These are phyloP conservation scores for Phyllosticta ampelicida DNA, from an alignment of 2,329 filamentous ascomycete genomes.

Conservation along the genomic window DNA sequence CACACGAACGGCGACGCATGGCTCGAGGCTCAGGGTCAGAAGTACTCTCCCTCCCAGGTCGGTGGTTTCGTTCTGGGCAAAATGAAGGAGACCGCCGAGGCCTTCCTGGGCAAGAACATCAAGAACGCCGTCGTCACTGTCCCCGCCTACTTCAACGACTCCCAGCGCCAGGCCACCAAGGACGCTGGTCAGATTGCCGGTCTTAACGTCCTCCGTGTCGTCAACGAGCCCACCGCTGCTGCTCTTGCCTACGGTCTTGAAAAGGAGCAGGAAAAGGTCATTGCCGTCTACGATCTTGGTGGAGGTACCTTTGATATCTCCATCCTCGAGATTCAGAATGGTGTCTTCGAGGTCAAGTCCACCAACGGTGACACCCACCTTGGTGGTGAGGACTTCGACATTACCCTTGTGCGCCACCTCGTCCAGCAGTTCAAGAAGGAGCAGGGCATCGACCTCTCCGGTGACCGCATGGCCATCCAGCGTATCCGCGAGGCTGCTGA, in stretches of 20 bases:
- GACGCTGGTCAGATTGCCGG: slow-evolving; percentile 94
- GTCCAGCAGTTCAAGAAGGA: slow-evolving; percentile 96
- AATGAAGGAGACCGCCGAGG: slow-evolving; percentile 98
- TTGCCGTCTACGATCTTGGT: slow-evolving; percentile 95
- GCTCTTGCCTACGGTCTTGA: slow-evolving; percentile 93
- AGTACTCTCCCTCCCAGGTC: slow-evolving; percentile 96
- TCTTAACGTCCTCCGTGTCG: slow-evolving; percentile 91
- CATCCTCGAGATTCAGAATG: slow-evolving; percentile 91
- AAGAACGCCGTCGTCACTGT: slow-evolving; percentile 98
- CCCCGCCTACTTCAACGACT: slow-evolving; percentile 97
- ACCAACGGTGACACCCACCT: slow-evolving; percentile 98
- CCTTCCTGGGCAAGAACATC: slow-evolving; percentile 77
- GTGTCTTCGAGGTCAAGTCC: slow-evolving; percentile 98
- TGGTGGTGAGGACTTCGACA: slow-evolving; percentile 97
- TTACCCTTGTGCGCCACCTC: slow-evolving; percentile 83
- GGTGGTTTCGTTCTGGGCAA: slow-evolving; percentile 94
- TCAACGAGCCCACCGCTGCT: slow-evolving; percentile 95
- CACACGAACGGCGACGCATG: slow-evolving; percentile 94
- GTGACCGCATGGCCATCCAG: slow-evolving; percentile 96
- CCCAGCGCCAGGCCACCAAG: slow-evolving; percentile 95
- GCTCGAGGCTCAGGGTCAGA: slow-evolving; percentile 86
- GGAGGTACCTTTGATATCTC: slow-evolving; percentile 99
- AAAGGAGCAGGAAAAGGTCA: slow-evolving; percentile 80
- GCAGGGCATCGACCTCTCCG: slow-evolving; percentile 77
- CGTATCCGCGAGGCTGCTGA: slow-evolving; percentile 97